These are phyloP conservation scores for Emericellopsis atlantica DNA, from an alignment of 2,329 filamentous ascomycete genomes.

Conservation along the genomic window DNA sequence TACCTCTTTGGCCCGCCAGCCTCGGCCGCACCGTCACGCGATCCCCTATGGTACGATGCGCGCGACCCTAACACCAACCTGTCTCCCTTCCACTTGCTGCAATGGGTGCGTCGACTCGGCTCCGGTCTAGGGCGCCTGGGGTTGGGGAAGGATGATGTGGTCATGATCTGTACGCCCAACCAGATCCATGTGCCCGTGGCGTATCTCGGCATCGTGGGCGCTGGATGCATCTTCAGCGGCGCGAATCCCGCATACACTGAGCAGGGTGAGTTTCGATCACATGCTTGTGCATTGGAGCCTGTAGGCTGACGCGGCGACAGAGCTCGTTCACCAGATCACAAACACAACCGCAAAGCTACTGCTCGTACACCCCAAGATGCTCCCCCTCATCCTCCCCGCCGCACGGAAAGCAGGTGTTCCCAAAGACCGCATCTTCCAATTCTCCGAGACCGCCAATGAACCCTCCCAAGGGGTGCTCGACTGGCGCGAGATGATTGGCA, in stretches of 20 bases:
- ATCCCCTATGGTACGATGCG: slow-evolving; percentile 41
- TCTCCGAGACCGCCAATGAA: slow-evolving; percentile 25
- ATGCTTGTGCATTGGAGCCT: background rate
- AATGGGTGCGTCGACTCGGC: slow-evolving; percentile 38
- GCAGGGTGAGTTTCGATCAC: slow-evolving; percentile 22
- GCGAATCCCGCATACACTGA: slow-evolving; percentile 39
- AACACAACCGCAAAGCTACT: slow-evolving; percentile 36
- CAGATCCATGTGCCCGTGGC: slow-evolving; percentile 41
- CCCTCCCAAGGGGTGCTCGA: slow-evolving; percentile 20
- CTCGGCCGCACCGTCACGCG: slow-evolving; percentile 17
- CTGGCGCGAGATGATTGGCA: slow-evolving; percentile 26
- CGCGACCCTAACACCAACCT: slow-evolving; percentile 27
- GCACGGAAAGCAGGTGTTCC: slow-evolving; percentile 26
- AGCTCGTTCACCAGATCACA: slow-evolving; percentile 36
- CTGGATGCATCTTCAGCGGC: slow-evolving; percentile 39
- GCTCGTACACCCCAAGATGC: slow-evolving; percentile 32
- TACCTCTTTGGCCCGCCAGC: slow-evolving; percentile 19
- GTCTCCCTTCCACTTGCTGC: slow-evolving; percentile 30
- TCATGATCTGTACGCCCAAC: slow-evolving; percentile 40
- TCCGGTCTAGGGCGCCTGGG: slow-evolving; percentile 32
- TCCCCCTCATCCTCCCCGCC: slow-evolving; percentile 28
- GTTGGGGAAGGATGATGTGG: slow-evolving; percentile 32
- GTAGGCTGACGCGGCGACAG: slow-evolving; percentile 12
- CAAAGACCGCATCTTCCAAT: slow-evolving; percentile 29
- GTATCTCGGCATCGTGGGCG: slow-evolving; percentile 39